Percentiles rank a stretch among this genome's conserved stretches.
Conservation (phyloP, 1,284 basidiomycete species). For the Fomitopsis betulina region DNA sequence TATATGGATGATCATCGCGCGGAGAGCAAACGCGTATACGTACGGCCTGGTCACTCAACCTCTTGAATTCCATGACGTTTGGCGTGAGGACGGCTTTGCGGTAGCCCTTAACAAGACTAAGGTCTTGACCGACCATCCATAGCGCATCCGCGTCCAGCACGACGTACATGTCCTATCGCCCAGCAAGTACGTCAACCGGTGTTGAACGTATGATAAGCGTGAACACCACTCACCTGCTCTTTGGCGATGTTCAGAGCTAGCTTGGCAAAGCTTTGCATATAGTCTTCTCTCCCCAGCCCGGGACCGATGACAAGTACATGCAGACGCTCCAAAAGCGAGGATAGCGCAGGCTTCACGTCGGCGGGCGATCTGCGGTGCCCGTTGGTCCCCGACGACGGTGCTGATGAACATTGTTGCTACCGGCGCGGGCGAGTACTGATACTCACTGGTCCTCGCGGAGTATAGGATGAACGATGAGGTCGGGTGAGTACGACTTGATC, state of each 20-base stretch:
- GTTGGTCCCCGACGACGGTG: background rate
- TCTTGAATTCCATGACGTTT: constrained; percentile 91
- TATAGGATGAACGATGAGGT: constrained; percentile 94
- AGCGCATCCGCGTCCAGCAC: constrained; percentile 94
- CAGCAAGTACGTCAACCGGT: background rate
- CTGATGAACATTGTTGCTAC: background rate
- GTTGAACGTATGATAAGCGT: background rate
- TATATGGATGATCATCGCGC: background rate
- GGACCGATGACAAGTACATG: constrained; percentile 94
- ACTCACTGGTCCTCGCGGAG: constrained; percentile 53
- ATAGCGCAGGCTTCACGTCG: constrained; percentile 54
- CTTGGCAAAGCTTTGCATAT: constrained; percentile 81
- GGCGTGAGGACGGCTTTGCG: constrained; percentile 84
- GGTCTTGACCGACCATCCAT: constrained; percentile 74
- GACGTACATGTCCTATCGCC: constrained; percentile 67
- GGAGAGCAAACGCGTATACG: constrained; percentile 19
- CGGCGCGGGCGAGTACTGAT: constrained; percentile 14
- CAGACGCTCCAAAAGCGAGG: constrained; percentile 75
- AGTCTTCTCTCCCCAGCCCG: constrained; percentile 83
- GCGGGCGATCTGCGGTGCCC: constrained; percentile 35
- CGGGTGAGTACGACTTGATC: constrained; percentile 95
- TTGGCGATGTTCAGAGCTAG: constrained; percentile 46
- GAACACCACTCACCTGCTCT: constrained; percentile 21
- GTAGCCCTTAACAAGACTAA: constrained; percentile 76
- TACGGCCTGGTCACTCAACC: constrained; percentile 74